Evolutionary conservation across 1,139 yeast species (phyloP).

Genomic region (Pichia cactophila): DNA sequence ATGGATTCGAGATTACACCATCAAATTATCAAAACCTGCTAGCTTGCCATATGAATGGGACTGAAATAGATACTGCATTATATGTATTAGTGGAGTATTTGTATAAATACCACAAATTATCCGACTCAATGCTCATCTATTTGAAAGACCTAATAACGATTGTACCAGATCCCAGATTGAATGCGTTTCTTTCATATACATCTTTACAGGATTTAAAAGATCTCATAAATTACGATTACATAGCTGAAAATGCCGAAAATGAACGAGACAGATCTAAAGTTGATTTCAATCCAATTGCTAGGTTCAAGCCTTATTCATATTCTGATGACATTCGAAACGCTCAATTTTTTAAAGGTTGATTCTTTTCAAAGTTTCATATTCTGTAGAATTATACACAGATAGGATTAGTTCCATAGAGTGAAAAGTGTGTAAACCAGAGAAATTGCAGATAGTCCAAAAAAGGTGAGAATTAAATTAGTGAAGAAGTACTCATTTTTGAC

Average conservation of each 20-base stretch:
- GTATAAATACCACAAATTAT: slow-evolving; percentile 5
- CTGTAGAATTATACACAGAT: neutral
- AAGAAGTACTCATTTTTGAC: slow-evolving; percentile 15
- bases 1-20: slow-evolving; percentile 6
- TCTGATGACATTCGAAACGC: slow-evolving; percentile 1
- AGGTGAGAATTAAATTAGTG: slow-evolving; percentile 13
- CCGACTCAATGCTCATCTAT: neutral
- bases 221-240: slow-evolving; percentile 11
- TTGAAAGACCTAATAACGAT: slow-evolving; percentile 1
- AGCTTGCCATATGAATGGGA: slow-evolving; percentile 18
- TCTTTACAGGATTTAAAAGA: slow-evolving; percentile 1
- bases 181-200: slow-evolving; percentile 4
- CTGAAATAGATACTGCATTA: slow-evolving; percentile 20
- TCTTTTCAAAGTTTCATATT: neutral
- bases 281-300: neutral
- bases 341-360: neutral
- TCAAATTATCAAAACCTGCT: slow-evolving; percentile 14
- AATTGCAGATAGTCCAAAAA: slow-evolving; percentile 17
- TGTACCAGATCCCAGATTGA: slow-evolving; percentile 13
- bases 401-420: neutral
- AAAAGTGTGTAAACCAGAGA: slow-evolving; percentile 12
- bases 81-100: slow-evolving; percentile 12
- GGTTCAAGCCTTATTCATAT: slow-evolving; percentile 3
- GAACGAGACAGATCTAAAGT: slow-evolving; percentile 7
- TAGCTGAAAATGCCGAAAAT: slow-evolving; percentile 3